phyloP scores from a whole-genome alignment of 1,284 basidiomycete species.

The Mixia osmundae region DNA sequence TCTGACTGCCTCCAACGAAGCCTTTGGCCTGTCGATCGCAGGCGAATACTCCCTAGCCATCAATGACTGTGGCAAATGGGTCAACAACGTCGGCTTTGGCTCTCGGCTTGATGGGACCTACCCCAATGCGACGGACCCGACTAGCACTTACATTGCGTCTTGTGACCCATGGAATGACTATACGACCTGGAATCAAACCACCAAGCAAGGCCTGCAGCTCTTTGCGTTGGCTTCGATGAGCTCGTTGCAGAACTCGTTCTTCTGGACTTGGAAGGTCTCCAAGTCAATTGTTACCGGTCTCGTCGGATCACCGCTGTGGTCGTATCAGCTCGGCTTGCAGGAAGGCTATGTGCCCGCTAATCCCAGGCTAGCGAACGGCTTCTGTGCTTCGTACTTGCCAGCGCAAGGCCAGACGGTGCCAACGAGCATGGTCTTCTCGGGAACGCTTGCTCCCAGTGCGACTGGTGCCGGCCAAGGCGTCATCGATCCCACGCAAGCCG shows the following conservation, averaged over 20 bases:
- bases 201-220: constrained; percentile 4
- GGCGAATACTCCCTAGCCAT: constrained; percentile 19
- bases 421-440: constrained; percentile 7
- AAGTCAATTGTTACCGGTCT: constrained; percentile 19
- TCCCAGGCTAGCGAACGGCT: constrained; percentile 42
- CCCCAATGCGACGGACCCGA: constrained; percentile 2
- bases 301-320: constrained; percentile 14
- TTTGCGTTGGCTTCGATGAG: constrained; percentile 9
- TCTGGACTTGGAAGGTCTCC: constrained; percentile 33
- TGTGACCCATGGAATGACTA: constrained; percentile 4
- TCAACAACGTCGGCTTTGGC: constrained; percentile 12
- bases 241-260: constrained; percentile 44
- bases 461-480: constrained; percentile 39
- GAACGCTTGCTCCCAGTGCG: constrained; percentile 26
- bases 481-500: constrained; percentile 8
- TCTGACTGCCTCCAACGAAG: constrained; percentile 13
- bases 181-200: constrained; percentile 11
- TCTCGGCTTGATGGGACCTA: constrained; percentile 5
- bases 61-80: constrained; percentile 15
- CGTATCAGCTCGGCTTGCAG: constrained; percentile 6
- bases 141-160: constrained; percentile 11
- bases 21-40: constrained; percentile 20
- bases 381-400: constrained; percentile 45
- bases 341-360: constrained; percentile 32
- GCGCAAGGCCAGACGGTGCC: constrained; percentile 30